These are phyloP conservation scores for Cercospora citrullina DNA, from an alignment of 2,329 filamentous ascomycete species.

Conservation along the genomic window DNA sequence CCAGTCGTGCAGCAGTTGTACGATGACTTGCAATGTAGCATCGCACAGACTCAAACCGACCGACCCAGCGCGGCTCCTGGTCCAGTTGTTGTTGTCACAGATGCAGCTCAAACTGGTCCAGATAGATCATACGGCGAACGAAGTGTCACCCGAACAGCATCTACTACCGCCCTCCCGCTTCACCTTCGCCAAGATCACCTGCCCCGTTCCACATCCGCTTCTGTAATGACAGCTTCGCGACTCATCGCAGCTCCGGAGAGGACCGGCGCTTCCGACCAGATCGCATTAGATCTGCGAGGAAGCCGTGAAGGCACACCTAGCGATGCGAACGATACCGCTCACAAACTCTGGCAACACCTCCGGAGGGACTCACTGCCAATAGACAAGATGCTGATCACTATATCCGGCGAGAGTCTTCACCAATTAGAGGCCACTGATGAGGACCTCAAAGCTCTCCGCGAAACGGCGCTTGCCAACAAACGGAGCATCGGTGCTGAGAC, in stretches of 20 bases:
- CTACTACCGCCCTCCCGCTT: neutral
- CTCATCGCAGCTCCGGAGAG: conserved; percentile 21
- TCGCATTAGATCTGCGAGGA: neutral
- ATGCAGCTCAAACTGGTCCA: conserved; percentile 2
- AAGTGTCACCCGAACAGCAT: conserved; percentile 8
- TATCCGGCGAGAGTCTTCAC: conserved; percentile 27
- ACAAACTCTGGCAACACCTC: conserved; percentile 43
- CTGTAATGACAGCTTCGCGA: conserved; percentile 16
- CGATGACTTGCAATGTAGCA: conserved; percentile 13
- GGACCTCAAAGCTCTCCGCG: conserved; percentile 33
- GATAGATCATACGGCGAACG: neutral
- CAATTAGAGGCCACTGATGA: conserved; percentile 33
- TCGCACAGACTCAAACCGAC: neutral
- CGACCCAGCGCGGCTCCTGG: neutral
- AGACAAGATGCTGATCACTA: conserved; percentile 26
- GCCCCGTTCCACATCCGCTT: conserved; percentile 15
- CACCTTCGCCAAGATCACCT: neutral
- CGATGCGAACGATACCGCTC: conserved; percentile 34
- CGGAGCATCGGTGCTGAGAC: conserved; percentile 46
- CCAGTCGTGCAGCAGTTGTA: conserved; percentile 20
- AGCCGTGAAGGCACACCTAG: conserved; percentile 15
- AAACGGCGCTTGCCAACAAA: conserved; percentile 42
- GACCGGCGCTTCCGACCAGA: conserved; percentile 12
- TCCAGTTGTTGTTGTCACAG: conserved; percentile 21
- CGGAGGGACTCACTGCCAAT: conserved; percentile 36